Base-by-base conservation (phyloP, 768 basidiomycete genomes). In the Lactarius evosmus region DNA sequence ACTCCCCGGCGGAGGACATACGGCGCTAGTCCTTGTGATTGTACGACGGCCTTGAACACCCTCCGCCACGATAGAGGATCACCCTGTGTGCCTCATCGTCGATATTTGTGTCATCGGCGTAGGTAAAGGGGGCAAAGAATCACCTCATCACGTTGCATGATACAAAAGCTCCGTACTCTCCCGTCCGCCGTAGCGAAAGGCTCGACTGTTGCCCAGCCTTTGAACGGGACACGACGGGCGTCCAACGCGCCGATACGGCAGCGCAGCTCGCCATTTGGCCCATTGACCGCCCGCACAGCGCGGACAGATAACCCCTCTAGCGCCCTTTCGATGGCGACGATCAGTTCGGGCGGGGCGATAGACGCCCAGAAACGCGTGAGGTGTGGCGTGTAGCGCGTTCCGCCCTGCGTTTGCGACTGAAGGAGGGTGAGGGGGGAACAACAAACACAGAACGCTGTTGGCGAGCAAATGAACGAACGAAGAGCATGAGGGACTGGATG, bases 321-420 rank as follows among this genome's bases (percentile, higher is more conserved):
- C 34, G 79, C 80, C 56, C 83, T 81, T 58, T 83, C 77, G 56
- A 93, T 74, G 60, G 86, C 77, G 4, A 74, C 69, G 44, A 86
- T 70, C 49, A 92, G 76, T 4, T 81, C 74, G 0, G 75, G 74
- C 0, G 89, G 88, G 0, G 78, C 77, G 3, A 87, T 72, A 0
- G 80, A 73, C 0, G 87, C 82, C 73, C 92, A 94, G 79, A 95
- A 94, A 0, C 92, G 86, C 0, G 93, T 93, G 19, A 93, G 80
- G 62, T 86, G 82, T 0, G 91, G 88, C 1, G 79, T 86, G 69
- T 93, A 92, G 12, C 85, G 83, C 30, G 77, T 79, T 4, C 92
- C 92, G 1, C 77, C 75, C 76, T 91, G 89, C 0, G 91, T 93
- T 81, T 95, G 89, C 0, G 91, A 90, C 93, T 95, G 69, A 0